Base-by-base conservation (phyloP, 2,329 filamentous ascomycete species). In the Colletotrichum sp. region DNA sequence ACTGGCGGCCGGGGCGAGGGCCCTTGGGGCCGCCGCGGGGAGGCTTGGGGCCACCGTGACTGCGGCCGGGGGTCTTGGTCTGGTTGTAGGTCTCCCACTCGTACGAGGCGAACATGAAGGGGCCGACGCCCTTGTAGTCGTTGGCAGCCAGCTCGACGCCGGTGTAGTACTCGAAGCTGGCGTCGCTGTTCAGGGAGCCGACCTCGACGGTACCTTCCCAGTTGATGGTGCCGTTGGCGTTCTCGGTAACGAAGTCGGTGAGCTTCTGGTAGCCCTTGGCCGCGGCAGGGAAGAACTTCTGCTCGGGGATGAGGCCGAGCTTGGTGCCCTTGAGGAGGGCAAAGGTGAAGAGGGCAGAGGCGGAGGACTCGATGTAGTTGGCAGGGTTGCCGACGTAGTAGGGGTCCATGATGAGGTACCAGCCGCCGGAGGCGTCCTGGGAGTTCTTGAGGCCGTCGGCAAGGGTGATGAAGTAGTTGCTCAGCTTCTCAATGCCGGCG, bases 331-430 rank as follows among this genome's bases (percentile, higher is more conserved):
- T 77, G 63, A 91, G 81, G 76, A 90, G 82, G 2, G 88, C 86
- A 74, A 89, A 91, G 2, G 86, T 85, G 78, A 91, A 92, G 87
- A 93, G 90, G 5, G 90, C 90, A 3, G 88, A 89, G 15, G 87
- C 91, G 27, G 89, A 90, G 44, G 88, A 90, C 83, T 93, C 90
- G 61, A 93, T 88, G 81, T 90, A 93, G 81, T 93, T 93, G 9
- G 89, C 90, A 60, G 86, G 78, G 61, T 81, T 78, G 4, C 85
- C 87, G 1, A 87, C 85, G 72, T 89, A 87, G 39, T 85, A 81
- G 70, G 86, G 84, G 78, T 87, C 87, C 87, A 92, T 90, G 65
- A 92, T 83, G 71, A 91, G 83, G 88, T 89, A 92, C 90, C 91
- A 93, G 22, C 88, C 90, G 1, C 90, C 89, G 2, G 78, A 79